These are phyloP conservation scores for Leccinum obscurum DNA, from an alignment of 768 basidiomycete species.

Conservation along the genomic window DNA sequence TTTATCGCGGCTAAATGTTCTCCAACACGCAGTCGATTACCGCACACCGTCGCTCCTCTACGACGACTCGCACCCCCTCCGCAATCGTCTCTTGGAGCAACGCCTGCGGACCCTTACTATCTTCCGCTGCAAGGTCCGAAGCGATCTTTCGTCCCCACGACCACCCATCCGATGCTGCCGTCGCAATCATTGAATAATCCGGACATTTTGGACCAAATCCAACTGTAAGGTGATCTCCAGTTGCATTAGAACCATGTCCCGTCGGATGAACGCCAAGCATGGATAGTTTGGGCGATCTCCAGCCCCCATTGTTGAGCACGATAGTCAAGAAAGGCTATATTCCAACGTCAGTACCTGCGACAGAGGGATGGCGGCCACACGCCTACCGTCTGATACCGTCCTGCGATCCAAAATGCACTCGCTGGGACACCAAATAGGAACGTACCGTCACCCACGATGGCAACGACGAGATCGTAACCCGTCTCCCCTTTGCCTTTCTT, in stretches of 20 bases:
- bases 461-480: constrained; percentile 53
- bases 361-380: too few species aligned
- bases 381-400: constrained; percentile 62
- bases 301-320: constrained; percentile 71
- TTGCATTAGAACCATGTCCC: constrained; percentile 48
- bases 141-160: constrained; percentile 50
- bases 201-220: constrained; percentile 66
- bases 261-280: constrained; percentile 65
- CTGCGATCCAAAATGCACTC: constrained; percentile 72
- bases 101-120: constrained; percentile 24
- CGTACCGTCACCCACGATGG: constrained; percentile 69
- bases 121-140: constrained; percentile 23
- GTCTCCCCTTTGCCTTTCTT: constrained; percentile 22
- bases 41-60: constrained; percentile 60
- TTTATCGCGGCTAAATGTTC: constrained; percentile 30
- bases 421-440: constrained; percentile 68
- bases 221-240: constrained; percentile 53
- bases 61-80: constrained; percentile 57
- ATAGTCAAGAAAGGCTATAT: constrained; percentile 67
- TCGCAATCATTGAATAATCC: constrained; percentile 62
- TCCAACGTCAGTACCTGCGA: neutral
- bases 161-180: constrained; percentile 71
- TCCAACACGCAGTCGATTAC: constrained; percentile 63
- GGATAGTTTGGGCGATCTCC: constrained; percentile 64
- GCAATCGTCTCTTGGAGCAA: constrained; percentile 36